Conservation (phyloP, 192 early-diverging fungal genomes). For the Mortierella hygrophila region DNA sequence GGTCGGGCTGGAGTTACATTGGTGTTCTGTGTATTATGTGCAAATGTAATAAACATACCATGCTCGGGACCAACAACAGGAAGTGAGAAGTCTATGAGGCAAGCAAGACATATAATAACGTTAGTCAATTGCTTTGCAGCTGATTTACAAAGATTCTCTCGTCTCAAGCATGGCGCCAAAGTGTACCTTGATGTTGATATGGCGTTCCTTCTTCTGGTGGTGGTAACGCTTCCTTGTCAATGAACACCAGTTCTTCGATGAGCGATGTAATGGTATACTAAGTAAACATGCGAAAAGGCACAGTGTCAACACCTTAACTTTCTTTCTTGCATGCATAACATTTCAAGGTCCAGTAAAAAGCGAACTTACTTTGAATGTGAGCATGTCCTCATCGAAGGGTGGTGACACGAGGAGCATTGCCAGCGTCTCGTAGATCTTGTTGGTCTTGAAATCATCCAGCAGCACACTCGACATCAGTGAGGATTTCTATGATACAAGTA, state of each 20-base stretch:
- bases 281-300: not conserved
- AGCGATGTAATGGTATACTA: constrained; percentile 60
- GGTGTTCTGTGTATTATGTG: not conserved
- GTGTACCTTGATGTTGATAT: constrained; percentile 69
- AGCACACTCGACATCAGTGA: constrained; percentile 56
- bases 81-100: constrained; percentile 59
- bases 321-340: not conserved
- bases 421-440: constrained; percentile 60
- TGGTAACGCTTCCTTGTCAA: constrained; percentile 58
- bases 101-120: not conserved
- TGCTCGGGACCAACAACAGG: constrained; percentile 57
- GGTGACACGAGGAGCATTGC: constrained; percentile 55
- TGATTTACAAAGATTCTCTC: not conserved
- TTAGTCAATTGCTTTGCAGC: not conserved
- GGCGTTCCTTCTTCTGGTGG: constrained; percentile 61
- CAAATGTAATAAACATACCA: constrained; percentile 26
- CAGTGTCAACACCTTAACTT: constrained; percentile 9
- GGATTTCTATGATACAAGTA: constrained; percentile 26
- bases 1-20: not conserved
- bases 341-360: not conserved
- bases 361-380: constrained; percentile 57
- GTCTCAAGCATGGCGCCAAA: not conserved
- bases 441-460: constrained; percentile 59
- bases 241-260: constrained; percentile 62
- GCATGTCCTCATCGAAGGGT: constrained; percentile 58